Conservation (phyloP, 2,329 filamentous ascomycete genomes). For the Xylariomycetidae sp. region DNA sequence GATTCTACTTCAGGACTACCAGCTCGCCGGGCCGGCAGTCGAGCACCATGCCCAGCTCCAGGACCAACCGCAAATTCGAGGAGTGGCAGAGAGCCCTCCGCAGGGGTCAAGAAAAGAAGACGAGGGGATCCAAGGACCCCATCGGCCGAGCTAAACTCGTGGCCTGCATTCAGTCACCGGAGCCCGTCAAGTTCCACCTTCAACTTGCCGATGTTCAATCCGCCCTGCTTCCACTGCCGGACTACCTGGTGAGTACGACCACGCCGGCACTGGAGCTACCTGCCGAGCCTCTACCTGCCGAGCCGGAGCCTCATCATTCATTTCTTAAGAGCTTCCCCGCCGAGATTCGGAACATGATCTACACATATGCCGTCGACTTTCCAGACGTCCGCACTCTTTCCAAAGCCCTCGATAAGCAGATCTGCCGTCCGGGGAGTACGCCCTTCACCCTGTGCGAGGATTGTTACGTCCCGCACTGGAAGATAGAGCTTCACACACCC, state of each 20-base stretch:
- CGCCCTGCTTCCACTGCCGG: constrained; percentile 14
- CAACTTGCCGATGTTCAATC: constrained; percentile 12
- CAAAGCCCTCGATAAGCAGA: too few species aligned
- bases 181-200: constrained; percentile 9
- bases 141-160: constrained; percentile 11
- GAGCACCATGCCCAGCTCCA: constrained; percentile 11
- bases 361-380: constrained; percentile 23
- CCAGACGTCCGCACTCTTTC: constrained; percentile 23
- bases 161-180: constrained; percentile 14
- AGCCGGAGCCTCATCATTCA: constrained; percentile 4
- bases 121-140: constrained; percentile 16
- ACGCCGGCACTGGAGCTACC: neutral
- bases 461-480: constrained; percentile 21
- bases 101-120: constrained; percentile 15
- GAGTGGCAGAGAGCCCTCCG: constrained; percentile 6
- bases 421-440: too few species aligned
- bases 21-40: constrained; percentile 10
- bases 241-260: constrained; percentile 8
- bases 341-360: constrained; percentile 32
- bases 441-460: constrained; percentile 25
- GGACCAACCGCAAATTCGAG: too few species aligned
- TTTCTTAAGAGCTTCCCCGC: constrained; percentile 26
- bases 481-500: constrained; percentile 20
- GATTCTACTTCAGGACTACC: neutral
- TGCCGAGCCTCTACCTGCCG: neutral